phyloP scores from a whole-genome alignment of 2,329 filamentous ascomycete genomes.

The Fusarium sacchari region DNA sequence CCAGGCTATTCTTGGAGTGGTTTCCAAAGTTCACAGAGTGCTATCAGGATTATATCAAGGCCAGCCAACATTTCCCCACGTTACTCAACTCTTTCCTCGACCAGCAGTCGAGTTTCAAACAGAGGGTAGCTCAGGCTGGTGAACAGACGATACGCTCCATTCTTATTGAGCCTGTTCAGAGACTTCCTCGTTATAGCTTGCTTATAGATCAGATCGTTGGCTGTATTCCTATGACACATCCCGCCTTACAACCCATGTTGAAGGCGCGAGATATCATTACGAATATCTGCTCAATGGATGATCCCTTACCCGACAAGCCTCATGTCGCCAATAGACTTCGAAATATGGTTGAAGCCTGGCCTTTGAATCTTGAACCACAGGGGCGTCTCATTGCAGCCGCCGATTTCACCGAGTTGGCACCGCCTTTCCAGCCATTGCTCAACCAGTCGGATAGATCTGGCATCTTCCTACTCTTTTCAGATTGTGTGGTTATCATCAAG shows the following conservation, averaged over 20 bases:
- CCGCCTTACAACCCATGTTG: conserved; percentile 82
- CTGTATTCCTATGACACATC: conserved; percentile 85
- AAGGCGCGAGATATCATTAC: conserved; percentile 93
- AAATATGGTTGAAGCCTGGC: conserved; percentile 82
- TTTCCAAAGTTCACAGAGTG: conserved; percentile 91
- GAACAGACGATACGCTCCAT: conserved; percentile 92
- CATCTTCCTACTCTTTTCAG: conserved; percentile 85
- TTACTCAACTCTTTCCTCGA: conserved; percentile 83
- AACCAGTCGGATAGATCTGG: conserved; percentile 64
- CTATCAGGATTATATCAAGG: conserved; percentile 92
- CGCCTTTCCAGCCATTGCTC: conserved; percentile 70
- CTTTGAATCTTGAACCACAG: conserved; percentile 73
- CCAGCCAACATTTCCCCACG: conserved; percentile 86
- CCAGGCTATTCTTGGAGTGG: conserved; percentile 86
- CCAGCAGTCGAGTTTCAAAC: conserved; percentile 83
- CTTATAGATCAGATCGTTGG: conserved; percentile 96
- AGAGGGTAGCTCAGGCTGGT: conserved; percentile 81
- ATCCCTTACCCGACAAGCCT: conserved; percentile 72
- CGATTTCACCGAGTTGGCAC: conserved; percentile 79
- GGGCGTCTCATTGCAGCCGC: conserved; percentile 84
- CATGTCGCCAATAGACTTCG: conserved; percentile 79
- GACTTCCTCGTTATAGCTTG: conserved; percentile 91
- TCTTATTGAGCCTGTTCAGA: conserved; percentile 95
- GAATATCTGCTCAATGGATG: conserved; percentile 95
- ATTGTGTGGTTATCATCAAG: conserved; percentile 80